Conservation (phyloP, 306 rosid species). For the Psophocarpus tetragonolobus region DNA sequence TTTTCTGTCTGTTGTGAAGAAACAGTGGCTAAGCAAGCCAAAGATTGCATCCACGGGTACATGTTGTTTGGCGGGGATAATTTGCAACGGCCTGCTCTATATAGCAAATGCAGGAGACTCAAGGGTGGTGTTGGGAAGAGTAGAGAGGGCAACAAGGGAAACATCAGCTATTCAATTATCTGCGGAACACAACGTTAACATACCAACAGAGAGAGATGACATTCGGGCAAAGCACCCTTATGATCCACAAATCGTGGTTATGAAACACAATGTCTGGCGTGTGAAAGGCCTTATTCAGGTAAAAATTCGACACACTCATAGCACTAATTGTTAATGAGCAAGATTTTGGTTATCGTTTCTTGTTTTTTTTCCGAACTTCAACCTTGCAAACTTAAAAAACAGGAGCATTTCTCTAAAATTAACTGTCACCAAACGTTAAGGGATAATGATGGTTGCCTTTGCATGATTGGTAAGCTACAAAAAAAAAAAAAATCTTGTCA, state of each 20-base stretch:
- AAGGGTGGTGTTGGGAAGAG: slow-evolving; percentile 66
- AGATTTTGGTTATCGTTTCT: background rate
- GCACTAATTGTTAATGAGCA: background rate
- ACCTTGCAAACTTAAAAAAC: background rate
- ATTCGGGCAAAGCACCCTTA: slow-evolving; percentile 56
- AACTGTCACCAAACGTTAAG: no score
- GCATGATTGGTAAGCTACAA: background rate
- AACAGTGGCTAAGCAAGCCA: slow-evolving; percentile 64
- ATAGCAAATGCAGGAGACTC: slow-evolving; percentile 87
- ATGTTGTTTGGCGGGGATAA: slow-evolving; percentile 79
- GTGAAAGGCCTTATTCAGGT: slow-evolving; percentile 95
- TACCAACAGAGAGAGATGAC: slow-evolving; percentile 71
- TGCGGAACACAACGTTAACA: slow-evolving; percentile 75
- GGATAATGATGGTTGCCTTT: background rate
- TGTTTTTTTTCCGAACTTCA: background rate
- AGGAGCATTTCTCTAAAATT: background rate
- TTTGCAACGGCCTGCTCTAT: slow-evolving; percentile 62
- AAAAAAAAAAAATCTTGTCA: no score
- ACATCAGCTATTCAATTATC: slow-evolving; percentile 70
- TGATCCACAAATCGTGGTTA: slow-evolving; percentile 73
- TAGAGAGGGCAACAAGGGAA: slow-evolving; percentile 61
- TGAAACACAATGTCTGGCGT: slow-evolving; percentile 78
- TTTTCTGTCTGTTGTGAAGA: slow-evolving; percentile 70
- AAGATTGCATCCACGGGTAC: slow-evolving; percentile 76
- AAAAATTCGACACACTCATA: background rate